Conservation (phyloP, 73 alveolate genomes). For the Stentor coeruleus region DNA sequence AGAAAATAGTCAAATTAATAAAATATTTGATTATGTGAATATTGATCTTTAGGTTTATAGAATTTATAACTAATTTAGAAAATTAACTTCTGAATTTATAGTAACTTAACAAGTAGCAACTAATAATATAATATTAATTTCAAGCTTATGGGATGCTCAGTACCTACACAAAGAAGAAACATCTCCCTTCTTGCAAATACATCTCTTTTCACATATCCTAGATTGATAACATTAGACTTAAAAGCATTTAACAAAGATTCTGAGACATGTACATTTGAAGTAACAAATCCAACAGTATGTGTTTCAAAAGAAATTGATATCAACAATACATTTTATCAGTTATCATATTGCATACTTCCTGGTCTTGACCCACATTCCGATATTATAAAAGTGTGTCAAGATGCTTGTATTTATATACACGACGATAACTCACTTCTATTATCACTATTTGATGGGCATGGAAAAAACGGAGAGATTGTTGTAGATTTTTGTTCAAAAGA, state of each 20-base stretch:
- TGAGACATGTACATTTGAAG: not conserved
- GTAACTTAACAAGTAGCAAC: too few species aligned
- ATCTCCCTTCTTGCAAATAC: not conserved
- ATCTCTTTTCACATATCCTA: not conserved
- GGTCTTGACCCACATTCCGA: slow-evolving; percentile 26
- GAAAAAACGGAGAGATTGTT: slow-evolving; percentile 17
- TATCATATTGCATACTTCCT: slow-evolving; percentile 15
- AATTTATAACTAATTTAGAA: too few species aligned
- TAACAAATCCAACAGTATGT: not conserved
- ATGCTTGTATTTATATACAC: not conserved
- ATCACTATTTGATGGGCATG: slow-evolving; percentile 22
- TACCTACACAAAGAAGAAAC: not conserved
- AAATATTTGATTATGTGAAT: too few species aligned
- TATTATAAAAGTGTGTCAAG: slow-evolving; percentile 17
- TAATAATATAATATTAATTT: too few species aligned
- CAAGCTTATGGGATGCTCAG: slow-evolving; percentile 6
- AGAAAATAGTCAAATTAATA: too few species aligned
- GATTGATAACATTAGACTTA: not conserved
- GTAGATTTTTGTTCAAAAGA: not conserved
- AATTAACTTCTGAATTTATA: too few species aligned
- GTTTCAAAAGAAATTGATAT: not conserved
- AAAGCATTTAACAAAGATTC: not conserved
- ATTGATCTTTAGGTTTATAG: too few species aligned
- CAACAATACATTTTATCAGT: not conserved
- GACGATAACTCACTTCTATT: not conserved